phyloP scores from a whole-genome alignment of 768 basidiomycete species.

The Rhizopogon sp. region DNA sequence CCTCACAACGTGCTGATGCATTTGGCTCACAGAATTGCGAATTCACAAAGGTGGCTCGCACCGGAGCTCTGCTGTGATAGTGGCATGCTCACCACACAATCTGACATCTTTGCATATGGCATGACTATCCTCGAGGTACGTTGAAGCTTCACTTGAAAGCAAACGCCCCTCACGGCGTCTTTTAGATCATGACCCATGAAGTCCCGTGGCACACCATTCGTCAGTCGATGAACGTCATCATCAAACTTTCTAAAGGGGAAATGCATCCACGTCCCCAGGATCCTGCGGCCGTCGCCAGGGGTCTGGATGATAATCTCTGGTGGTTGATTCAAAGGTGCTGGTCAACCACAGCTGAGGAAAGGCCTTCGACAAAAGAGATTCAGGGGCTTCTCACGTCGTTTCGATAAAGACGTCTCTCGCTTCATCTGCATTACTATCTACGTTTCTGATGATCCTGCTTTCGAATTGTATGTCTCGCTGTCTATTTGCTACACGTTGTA shows the following conservation, averaged over 20 bases:
- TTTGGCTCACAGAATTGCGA: constrained; percentile 20
- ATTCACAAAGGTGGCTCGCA: constrained; percentile 44
- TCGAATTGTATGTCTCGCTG: neutral
- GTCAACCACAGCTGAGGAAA: constrained; percentile 26
- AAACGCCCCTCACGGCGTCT: neutral
- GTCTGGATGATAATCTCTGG: constrained; percentile 45
- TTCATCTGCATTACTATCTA: neutral
- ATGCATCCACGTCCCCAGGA: constrained; percentile 39
- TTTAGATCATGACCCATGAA: constrained; percentile 49
- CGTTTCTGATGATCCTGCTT: neutral
- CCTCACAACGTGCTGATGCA: neutral
- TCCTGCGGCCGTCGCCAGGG: constrained; percentile 29
- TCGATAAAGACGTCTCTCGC: neutral
- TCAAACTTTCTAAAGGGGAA: constrained; percentile 35
- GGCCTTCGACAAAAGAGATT: constrained; percentile 39
- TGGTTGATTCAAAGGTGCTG: constrained; percentile 37
- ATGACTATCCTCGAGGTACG: constrained; percentile 57
- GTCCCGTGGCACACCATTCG: constrained; percentile 48
- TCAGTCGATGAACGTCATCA: constrained; percentile 50
- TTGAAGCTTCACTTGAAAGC: neutral
- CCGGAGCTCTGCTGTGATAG: constrained; percentile 50
- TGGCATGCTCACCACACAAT: constrained; percentile 40
- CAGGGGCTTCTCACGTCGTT: constrained; percentile 8
- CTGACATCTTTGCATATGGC: constrained; percentile 51
- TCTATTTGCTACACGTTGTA: neutral